Conservation (phyloP, 2,329 filamentous ascomycete genomes). For the Chalaropsis thielavioides region DNA sequence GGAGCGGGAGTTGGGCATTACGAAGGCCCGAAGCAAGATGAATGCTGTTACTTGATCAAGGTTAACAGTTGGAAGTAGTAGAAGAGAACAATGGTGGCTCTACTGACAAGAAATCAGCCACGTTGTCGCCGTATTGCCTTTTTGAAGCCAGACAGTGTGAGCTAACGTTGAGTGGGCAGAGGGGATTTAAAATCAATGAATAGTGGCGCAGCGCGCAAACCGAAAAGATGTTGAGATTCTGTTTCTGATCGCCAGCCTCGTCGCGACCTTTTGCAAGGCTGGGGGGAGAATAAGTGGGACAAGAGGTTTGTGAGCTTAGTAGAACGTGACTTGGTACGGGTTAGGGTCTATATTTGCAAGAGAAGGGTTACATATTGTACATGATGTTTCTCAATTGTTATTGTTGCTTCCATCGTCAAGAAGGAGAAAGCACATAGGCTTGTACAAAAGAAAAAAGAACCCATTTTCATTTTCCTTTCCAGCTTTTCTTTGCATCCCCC, state of each 20-base stretch:
- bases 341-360: no score
- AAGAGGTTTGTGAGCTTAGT: background rate
- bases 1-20: slow-evolving; percentile 2
- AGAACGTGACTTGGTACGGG: background rate
- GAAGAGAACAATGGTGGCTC: background rate
- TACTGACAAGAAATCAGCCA: no score
- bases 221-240: background rate
- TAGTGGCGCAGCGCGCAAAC: background rate
- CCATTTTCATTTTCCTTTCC: no score
- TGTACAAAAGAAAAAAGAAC: no score
- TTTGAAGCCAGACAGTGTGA: no score
- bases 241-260: slow-evolving; percentile 9
- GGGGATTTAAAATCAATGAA: no score
- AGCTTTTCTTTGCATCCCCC: no score
- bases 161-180: background rate
- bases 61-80: background rate
- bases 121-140: no score
- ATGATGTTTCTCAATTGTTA: no score
- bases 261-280: slow-evolving; percentile 8
- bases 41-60: background rate
- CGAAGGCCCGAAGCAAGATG: background rate
- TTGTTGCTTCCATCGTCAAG: no score
- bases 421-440: no score
- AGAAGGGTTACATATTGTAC: no score
- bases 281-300: background rate